These are phyloP conservation scores for Emmonsiellopsis sp. DNA, from an alignment of 2,329 filamentous ascomycete species.

Conservation along the genomic window DNA sequence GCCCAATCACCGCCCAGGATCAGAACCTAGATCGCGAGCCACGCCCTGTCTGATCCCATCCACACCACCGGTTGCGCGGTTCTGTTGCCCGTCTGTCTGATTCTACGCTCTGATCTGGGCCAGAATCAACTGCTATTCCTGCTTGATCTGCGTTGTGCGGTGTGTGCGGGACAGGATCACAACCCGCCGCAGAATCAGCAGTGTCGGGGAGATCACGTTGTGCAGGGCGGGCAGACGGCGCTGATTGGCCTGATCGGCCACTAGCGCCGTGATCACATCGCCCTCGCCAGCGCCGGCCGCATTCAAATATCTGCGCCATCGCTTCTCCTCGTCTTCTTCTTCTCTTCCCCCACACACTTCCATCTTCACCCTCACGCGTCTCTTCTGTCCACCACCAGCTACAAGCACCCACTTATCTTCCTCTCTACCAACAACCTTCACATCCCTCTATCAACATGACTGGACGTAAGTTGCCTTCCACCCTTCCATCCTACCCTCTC, in stretches of 20 bases:
- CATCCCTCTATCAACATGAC: conserved; percentile 42
- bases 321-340: conserved; percentile 16
- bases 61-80: conserved; percentile 9
- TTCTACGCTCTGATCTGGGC: neutral
- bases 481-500: conserved; percentile 1
- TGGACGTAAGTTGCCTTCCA: conserved; percentile 43
- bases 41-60: conserved; percentile 24
- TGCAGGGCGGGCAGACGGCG: neutral
- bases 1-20: conserved; percentile 30
- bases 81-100: neutral
- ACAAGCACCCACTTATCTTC: conserved; percentile 12
- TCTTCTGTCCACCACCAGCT: neutral
- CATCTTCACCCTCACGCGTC: conserved; percentile 1
- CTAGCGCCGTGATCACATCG: conserved; percentile 30
- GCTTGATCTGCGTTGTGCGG: conserved; percentile 2
- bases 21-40: conserved; percentile 23
- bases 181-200: conserved; percentile 7
- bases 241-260: conserved; percentile 6
- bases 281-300: conserved; percentile 17
- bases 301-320: conserved; percentile 33
- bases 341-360: conserved; percentile 13
- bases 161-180: conserved; percentile 11
- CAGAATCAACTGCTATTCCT: neutral
- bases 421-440: conserved; percentile 15
- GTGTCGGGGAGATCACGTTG: neutral